Base-by-base conservation (phyloP, 805 yeast species). In the Nakazawaea molendinolei region DNA sequence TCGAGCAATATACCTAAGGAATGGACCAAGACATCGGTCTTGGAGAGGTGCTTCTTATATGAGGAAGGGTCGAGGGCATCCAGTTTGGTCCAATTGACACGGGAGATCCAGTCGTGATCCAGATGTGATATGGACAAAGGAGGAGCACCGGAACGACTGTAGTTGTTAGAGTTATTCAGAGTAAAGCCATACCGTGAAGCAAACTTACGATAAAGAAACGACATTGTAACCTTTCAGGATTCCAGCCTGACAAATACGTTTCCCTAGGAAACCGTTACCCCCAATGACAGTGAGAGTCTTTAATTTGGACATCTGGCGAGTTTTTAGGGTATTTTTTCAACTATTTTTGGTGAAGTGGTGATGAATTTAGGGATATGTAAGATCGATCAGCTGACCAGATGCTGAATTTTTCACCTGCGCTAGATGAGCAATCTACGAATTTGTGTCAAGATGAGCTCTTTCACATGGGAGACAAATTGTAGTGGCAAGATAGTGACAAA, bases 251-350 rank as follows among this genome's bases (percentile, higher is more conserved):
- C 94, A 84, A 7, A 89, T 76, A 23, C 78, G 61, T 39, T 63
- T 67, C 46, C 74, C 81, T 13, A 89, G 55, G 51, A 85, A 85
- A 7, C 97, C 97, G 45, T 74, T 76, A 1, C 97, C 96, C 13
- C 97, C 97, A 49, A 87, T 75, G 0, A 87, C 85, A 3, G 85
- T 74, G 3, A 60, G 31, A 6, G 31, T 28, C n/a, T n/a, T n/a
- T n/a, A n/a, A n/a, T 26, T 27, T 36, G 18, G 8, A 16, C 16
- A 24, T 15, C 16, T 17, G n/a, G n/a, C n/a, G n/a, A n/a, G n/a
- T n/a, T n/a, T n/a, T n/a, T n/a, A n/a, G n/a, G n/a, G n/a, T n/a
- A n/a, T n/a, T n/a, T n/a, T n/a, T n/a, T n/a, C n/a, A n/a, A n/a
- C n/a, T n/a, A n/a, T n/a, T n/a, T n/a, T n/a, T n/a, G n/a, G n/a